A percentile compares a stretch with the other conserved stretches of the same genome.
These are phyloP conservation scores for Verticillium albo-atrum DNA, from an alignment of 2,329 filamentous ascomycete genomes.

Conservation along the genomic window DNA sequence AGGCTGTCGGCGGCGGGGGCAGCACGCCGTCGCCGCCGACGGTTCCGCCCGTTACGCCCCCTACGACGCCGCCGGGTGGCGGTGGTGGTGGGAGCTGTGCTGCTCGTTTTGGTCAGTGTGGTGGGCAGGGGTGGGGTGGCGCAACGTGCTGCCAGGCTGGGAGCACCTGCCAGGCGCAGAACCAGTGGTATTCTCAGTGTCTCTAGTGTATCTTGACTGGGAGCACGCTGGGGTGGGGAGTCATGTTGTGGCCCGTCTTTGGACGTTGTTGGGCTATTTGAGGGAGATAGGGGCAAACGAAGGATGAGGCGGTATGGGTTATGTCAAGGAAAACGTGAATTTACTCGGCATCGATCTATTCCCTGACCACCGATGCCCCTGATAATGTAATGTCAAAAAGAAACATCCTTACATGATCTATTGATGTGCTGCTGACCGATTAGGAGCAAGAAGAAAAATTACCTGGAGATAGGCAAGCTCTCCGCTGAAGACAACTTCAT, in stretches of 20 bases:
- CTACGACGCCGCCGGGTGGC: not conserved
- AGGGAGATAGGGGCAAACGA: too few species aligned
- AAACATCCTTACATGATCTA: too few species aligned
- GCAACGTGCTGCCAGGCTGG: not conserved
- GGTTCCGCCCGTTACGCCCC: not conserved
- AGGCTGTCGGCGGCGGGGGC: not conserved
- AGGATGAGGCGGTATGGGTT: too few species aligned
- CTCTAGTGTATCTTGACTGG: not conserved
- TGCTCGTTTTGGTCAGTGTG: not conserved
- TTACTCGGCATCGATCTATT: too few species aligned
- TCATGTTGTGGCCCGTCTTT: too few species aligned
- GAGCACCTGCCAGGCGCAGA: conserved; percentile 1
- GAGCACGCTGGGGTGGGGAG: too few species aligned
- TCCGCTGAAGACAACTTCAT: not conserved
- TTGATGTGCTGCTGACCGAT: too few species aligned
- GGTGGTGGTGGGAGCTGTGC: not conserved
- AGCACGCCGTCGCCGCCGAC: not conserved
- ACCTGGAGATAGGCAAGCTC: not conserved
- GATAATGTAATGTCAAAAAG: too few species aligned
- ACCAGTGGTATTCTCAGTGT: conserved; percentile 6
- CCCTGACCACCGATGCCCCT: too few species aligned
- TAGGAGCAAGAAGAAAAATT: too few species aligned
- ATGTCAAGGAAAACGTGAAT: too few species aligned
- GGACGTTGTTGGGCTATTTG: too few species aligned
- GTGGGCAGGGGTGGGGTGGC: not conserved